Percentiles rank a stretch among this genome's conserved stretches.
Conservation (phyloP, 139 green algal species). For the Eudorina sp. region DNA sequence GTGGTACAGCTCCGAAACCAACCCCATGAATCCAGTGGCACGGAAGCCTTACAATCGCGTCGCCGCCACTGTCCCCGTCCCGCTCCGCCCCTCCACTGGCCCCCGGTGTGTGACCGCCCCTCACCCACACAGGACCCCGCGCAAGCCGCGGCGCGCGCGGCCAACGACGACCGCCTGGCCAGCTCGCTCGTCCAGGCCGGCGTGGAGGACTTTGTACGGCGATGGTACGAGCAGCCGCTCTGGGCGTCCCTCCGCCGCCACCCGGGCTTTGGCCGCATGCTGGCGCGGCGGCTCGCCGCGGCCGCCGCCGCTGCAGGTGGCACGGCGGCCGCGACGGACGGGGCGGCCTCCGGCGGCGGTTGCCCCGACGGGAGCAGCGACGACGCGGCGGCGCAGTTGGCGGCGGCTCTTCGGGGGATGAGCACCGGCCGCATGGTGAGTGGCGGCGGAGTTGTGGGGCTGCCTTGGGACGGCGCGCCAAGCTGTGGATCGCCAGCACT, state of each 20-base stretch:
- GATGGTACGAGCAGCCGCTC: slow-evolving; percentile 83
- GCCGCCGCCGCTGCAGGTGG: not conserved
- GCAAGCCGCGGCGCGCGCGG: slow-evolving; percentile 53
- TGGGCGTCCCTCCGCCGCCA: slow-evolving; percentile 73
- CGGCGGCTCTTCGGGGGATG: slow-evolving; percentile 58
- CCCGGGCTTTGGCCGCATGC: slow-evolving; percentile 60
- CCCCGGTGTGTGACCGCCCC: not conserved
- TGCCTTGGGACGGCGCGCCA: no score
- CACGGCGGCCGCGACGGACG: not conserved
- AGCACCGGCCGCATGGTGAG: slow-evolving; percentile 75
- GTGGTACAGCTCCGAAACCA: no score
- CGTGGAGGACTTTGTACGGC: slow-evolving; percentile 68
- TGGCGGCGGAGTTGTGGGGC: no score
- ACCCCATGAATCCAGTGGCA: no score
- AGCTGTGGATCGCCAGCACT: no score
- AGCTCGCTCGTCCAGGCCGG: slow-evolving; percentile 54
- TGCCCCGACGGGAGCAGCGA: not conserved
- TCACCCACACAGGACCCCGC: slow-evolving; percentile 49
- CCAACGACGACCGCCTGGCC: slow-evolving; percentile 68
- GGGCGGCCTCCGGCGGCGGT: not conserved
- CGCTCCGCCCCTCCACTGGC: no score
- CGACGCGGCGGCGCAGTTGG: slow-evolving; percentile 39
- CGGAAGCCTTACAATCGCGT: no score
- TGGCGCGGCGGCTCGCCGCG: slow-evolving; percentile 17
- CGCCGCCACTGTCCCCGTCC: not conserved